Conservation (phyloP, 2,329 filamentous ascomycete genomes). For the Coleophoma cylindrospora region DNA sequence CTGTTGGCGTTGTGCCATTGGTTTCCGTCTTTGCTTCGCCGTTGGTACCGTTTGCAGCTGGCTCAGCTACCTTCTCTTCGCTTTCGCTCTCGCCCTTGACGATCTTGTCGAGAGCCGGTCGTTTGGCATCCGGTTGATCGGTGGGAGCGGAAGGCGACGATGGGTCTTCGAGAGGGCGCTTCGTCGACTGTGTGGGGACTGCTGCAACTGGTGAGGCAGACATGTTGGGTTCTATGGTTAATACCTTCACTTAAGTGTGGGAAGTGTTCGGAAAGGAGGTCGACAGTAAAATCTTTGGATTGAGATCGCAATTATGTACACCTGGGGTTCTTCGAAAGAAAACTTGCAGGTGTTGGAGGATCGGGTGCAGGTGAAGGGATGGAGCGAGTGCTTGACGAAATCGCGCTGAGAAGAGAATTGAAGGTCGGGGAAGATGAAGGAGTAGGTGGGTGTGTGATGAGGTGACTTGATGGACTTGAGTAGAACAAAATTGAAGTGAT, state of each 20-base stretch:
- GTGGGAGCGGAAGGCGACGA: conserved; percentile 88
- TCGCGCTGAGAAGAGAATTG: conserved; percentile 26
- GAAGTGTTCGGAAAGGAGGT: conserved; percentile 36
- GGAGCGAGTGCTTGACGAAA: conserved; percentile 27
- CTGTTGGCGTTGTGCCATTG: conserved; percentile 44
- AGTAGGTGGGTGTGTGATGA: conserved; percentile 27
- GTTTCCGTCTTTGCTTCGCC: conserved; percentile 32
- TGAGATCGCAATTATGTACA: conserved; percentile 63
- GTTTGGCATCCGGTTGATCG: conserved; percentile 96
- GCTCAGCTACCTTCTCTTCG: not conserved
- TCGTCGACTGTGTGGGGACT: conserved; percentile 64
- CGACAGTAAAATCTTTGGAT: conserved; percentile 50
- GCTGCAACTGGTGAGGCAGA: conserved; percentile 62
- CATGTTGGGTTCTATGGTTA: conserved; percentile 52
- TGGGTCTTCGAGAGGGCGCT: conserved; percentile 94
- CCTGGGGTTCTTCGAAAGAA: conserved; percentile 82
- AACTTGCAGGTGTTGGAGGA: conserved; percentile 74
- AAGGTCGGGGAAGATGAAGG: conserved; percentile 25
- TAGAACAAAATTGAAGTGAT: conserved; percentile 9
- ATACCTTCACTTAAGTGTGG: conserved; percentile 32
- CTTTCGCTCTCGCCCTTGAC: conserved; percentile 52
- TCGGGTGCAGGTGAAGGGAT: conserved; percentile 26
- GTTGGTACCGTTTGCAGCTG: conserved; percentile 18
- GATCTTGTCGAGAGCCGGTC: conserved; percentile 90
- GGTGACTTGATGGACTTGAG: conserved; percentile 19